Evolutionary conservation across 257 asterid genomes (phyloP), one percentile per base, ranked within the genome.

Genomic region (Dorcoceras hygrometricum): DNA sequence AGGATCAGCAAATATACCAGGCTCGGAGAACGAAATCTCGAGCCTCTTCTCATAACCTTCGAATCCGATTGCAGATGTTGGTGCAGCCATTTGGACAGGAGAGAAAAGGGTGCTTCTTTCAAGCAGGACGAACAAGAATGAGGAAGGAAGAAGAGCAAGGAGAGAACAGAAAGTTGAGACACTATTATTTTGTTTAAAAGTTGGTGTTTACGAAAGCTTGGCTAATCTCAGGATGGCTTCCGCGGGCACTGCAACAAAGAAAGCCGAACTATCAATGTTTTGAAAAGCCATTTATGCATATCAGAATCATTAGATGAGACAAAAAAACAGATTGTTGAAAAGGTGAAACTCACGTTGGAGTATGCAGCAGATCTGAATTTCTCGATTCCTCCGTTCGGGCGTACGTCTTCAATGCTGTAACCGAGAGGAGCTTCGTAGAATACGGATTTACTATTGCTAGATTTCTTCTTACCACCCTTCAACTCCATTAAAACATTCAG

Each of bases 281-380:
- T 29, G 2, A 48, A 23, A 36, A 56, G 43, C 7, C 56, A 66
- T 14, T 6, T n/a, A 3, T 8, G 23, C 22, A 34, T 62, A 31
- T 8, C n/a, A 57, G 24, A 31, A 16, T 10, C 3, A 9, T 5
- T 10, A 5, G 29, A 61, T 4, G 18, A 5, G 32, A 68, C 8
- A 29, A 8, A 46, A 8, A 46, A 14, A 4, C 54, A 16, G 54
- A 46, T 46, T 16, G 6, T 46, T 46, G 20, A 46, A 4, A 9
- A 60, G 48, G 27, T 16, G 20, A 62, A 76, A 71, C 96, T 73
- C 66, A 89, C 96, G 96, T 87, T 87, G 71, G 88, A 90, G 96
- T 90, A 90, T 19, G 95, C 97, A 86, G 97, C 97, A 66, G 97
- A 90, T 88, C 88, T 82, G 91, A 90, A 90, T 78, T 86, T 90